Base-by-base conservation (phyloP, 495 filamentous ascomycete genomes). In the Melanomma pulvis-pyrius region DNA sequence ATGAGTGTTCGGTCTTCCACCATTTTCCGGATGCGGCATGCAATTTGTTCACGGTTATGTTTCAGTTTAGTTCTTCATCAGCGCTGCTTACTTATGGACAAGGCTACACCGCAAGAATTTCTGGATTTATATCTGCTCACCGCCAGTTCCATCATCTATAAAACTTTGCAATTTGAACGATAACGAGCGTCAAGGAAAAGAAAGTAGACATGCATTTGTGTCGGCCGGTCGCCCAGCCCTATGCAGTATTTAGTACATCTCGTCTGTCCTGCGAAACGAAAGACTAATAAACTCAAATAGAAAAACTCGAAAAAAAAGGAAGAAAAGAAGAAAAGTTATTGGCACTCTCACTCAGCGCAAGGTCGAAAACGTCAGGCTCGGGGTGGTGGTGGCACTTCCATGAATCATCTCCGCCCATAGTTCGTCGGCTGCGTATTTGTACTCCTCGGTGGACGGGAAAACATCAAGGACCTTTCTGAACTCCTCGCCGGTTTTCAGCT, bases 401-500 rank as follows among this genome's bases (percentile, higher is more conserved):
- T 61, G 57, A 39, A 48, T 39, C 24, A 69, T 59, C 36, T 69
- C 60, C 9, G n/a, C 32, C 67, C 67, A 70, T 21, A 62, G 17
- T 9, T 59, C 50, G 17, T 44, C 57, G 9, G 32, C 48, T 1
- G 32, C 57, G 9, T 15, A 17, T 48, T 29, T 41, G 19, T 61
- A 58, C 19, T 55, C 39, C 0, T 65, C 49, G 1, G 62, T 70
- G 4, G 41, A 44, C 17, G 67, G 67, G 48, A 65, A 70, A 28
- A 44, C 22, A 5, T 47, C 57, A 6, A 70, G 34, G 11, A 24
- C 34, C 57, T 70, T 65, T 52, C 24, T 34, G 17, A 70, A 70
- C 17, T 70, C 62, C 15, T 70, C 67, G 9, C 44, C 58, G 17
- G 11, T 50, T 51, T 60, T 65, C 28, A 70, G n/a, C 44, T 66